These are phyloP conservation scores for Allomyces javanicus DNA, from an alignment of 192 early-diverging fungal species.

Conservation along the genomic window DNA sequence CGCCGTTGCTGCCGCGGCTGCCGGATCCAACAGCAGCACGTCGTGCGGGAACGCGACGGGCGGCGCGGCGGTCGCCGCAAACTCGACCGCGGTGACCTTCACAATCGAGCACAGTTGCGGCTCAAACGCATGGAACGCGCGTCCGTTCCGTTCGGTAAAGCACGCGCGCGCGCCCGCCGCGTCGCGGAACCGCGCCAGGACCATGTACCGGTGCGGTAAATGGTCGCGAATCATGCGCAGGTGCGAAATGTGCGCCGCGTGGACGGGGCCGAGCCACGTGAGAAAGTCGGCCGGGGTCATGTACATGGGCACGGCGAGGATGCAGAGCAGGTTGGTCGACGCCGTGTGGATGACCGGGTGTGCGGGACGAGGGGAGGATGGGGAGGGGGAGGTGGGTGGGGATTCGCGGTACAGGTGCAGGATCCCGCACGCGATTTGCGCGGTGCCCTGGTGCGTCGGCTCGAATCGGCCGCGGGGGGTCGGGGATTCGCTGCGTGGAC, in stretches of 20 bases:
- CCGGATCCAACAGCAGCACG: background rate
- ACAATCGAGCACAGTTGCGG: conserved; percentile 47
- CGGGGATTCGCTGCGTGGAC: background rate
- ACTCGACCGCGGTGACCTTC: conserved; percentile 47
- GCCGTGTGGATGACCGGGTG: conserved; percentile 8
- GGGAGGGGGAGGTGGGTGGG: conserved; percentile 1
- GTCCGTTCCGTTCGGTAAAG: conserved; percentile 59
- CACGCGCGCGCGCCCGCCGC: conserved; percentile 38
- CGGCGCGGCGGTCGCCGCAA: conserved; percentile 35
- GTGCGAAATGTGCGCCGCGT: conserved; percentile 44
- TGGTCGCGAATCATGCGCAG: conserved; percentile 60
- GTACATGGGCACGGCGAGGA: conserved; percentile 74
- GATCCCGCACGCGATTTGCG: conserved; percentile 19
- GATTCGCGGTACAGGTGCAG: conserved; percentile 42
- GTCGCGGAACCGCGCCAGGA: conserved; percentile 59
- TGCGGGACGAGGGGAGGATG: background rate
- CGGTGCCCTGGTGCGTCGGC: background rate
- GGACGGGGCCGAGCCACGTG: conserved; percentile 48
- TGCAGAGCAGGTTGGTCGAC: conserved; percentile 29
- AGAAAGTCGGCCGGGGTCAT: conserved; percentile 80
- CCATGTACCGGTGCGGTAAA: conserved; percentile 72
- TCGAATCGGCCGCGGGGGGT: background rate
- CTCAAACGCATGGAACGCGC: conserved; percentile 67
- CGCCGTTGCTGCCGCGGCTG: background rate
- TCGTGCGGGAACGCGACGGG: conserved; percentile 35